A percentile compares a stretch with the other conserved stretches of the same genome.
These are phyloP conservation scores for Setaria italica DNA, from an alignment of 202 grass and related monocot genomes.

Conservation along the genomic window DNA sequence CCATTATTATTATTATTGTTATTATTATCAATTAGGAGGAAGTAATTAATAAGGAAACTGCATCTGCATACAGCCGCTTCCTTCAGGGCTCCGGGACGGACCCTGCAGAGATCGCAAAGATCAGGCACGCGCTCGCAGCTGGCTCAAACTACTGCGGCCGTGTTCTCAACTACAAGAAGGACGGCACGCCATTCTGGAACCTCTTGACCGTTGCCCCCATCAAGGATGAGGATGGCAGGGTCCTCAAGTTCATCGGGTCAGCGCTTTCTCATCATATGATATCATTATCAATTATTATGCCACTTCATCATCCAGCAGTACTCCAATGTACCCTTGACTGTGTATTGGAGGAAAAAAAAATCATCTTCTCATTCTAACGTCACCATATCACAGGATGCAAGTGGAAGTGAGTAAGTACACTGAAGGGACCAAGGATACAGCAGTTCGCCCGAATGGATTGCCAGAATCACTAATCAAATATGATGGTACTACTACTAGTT, in stretches of 20 bases:
- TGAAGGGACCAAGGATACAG: slow-evolving; percentile 73
- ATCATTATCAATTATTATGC: not conserved
- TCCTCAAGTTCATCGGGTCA: slow-evolving; percentile 94
- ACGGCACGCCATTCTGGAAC: slow-evolving; percentile 94
- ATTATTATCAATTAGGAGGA: no score
- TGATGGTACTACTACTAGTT: slow-evolving; percentile 61
- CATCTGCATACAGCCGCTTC: slow-evolving; percentile 61
- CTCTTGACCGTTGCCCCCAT: slow-evolving; percentile 89
- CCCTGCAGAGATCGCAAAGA: slow-evolving; percentile 78
- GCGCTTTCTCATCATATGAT: slow-evolving; percentile 17
- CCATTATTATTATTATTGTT: no score
- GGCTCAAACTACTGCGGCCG: slow-evolving; percentile 89
- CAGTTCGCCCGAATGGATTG: slow-evolving; percentile 81
- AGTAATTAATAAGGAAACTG: no score
- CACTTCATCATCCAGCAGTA: not conserved
- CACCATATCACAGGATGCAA: slow-evolving; percentile 74
- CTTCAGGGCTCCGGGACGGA: slow-evolving; percentile 83
- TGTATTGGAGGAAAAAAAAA: no score
- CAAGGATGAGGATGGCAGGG: slow-evolving; percentile 83
- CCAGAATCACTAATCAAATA: slow-evolving; percentile 90
- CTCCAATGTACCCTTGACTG: no score
- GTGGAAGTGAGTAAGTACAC: slow-evolving; percentile 98
- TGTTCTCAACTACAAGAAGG: slow-evolving; percentile 76
- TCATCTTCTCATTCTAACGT: not conserved
- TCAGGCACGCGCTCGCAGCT: slow-evolving; percentile 68